A percentile compares a stretch with the other conserved stretches of the same genome.
These are phyloP conservation scores for Colletotrichum caudatum DNA, from an alignment of 2,329 filamentous ascomycete species.

Conservation along the genomic window DNA sequence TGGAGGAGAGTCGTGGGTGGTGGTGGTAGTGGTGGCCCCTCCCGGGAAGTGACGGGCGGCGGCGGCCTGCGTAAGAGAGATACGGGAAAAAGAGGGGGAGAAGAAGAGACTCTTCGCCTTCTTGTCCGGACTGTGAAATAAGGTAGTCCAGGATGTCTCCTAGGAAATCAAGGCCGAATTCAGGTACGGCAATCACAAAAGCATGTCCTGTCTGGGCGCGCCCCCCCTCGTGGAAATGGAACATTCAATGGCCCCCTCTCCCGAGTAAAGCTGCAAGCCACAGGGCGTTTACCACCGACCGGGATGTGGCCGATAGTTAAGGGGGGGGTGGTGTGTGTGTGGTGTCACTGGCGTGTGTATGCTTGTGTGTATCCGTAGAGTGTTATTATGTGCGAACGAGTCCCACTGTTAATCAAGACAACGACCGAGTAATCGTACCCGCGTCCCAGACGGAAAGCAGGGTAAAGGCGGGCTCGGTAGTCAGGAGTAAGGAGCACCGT, in stretches of 20 bases:
- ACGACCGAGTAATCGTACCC: constrained; percentile 6
- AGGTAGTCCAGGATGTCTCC: constrained; percentile 9
- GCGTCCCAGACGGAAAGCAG: constrained; percentile 14
- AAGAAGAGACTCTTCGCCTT: neutral
- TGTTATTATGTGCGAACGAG: neutral
- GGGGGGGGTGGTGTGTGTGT: neutral
- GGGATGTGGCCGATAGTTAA: constrained; percentile 18
- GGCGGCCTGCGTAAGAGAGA: neutral
- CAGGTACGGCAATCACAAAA: constrained; percentile 27
- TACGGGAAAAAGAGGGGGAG: neutral
- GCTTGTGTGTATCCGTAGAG: neutral
- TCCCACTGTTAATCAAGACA: constrained; percentile 37
- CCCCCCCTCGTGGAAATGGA: constrained; percentile 33
- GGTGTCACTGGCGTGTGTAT: neutral
- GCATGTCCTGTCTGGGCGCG: constrained; percentile 21
- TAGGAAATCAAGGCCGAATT: neutral
- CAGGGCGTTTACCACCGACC: constrained; percentile 28
- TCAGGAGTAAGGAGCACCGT: constrained; percentile 16
- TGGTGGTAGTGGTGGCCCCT: too few species aligned
- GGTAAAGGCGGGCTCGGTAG: constrained; percentile 17
- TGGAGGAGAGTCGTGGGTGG: neutral
- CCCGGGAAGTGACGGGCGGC: constrained; percentile 7
- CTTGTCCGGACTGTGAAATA: neutral
- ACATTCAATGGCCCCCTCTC: constrained; percentile 17
- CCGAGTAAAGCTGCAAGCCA: constrained; percentile 33